These are phyloP conservation scores for Botrytis porri DNA, from an alignment of 2,329 filamentous ascomycete genomes.

Conservation along the genomic window DNA sequence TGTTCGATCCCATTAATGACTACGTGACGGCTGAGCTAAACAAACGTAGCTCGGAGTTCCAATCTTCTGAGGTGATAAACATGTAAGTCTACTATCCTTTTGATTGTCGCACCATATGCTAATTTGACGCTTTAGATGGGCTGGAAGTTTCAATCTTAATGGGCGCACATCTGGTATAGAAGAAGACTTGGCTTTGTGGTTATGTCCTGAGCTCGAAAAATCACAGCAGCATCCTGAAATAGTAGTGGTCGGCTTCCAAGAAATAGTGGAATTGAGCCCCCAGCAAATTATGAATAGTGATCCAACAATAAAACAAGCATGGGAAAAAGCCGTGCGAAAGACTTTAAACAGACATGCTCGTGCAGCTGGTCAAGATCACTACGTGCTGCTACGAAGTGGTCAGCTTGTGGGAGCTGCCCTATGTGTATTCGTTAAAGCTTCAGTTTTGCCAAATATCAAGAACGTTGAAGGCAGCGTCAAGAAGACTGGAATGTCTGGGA, in stretches of 20 bases:
- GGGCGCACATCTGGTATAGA: slow-evolving; percentile 75
- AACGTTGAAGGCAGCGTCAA: slow-evolving; percentile 96
- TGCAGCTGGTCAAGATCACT: slow-evolving; percentile 66
- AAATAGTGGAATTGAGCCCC: slow-evolving; percentile 96
- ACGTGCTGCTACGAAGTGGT: slow-evolving; percentile 85
- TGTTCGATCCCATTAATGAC: slow-evolving; percentile 95
- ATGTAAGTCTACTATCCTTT: slow-evolving; percentile 45
- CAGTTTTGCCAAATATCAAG: slow-evolving; percentile 76
- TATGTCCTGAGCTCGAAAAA: slow-evolving; percentile 64
- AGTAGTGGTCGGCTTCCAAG: slow-evolving; percentile 89
- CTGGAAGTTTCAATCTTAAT: slow-evolving; percentile 94
- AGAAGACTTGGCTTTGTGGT: slow-evolving; percentile 80
- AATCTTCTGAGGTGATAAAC: slow-evolving; percentile 68
- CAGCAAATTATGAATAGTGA: slow-evolving; percentile 99
- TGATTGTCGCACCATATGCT: neutral
- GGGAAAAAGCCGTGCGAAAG: slow-evolving; percentile 78
- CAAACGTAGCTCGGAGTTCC: slow-evolving; percentile 68
- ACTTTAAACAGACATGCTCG: slow-evolving; percentile 73
- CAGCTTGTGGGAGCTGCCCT: slow-evolving; percentile 93
- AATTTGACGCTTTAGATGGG: slow-evolving; percentile 41
- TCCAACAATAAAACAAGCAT: slow-evolving; percentile 76
- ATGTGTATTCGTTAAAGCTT: slow-evolving; percentile 83
- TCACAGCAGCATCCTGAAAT: slow-evolving; percentile 72
- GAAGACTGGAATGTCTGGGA: slow-evolving; percentile 91
- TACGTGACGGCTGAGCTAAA: slow-evolving; percentile 75